Base-by-base conservation (phyloP, 2,329 filamentous ascomycete species). In the Botrytis pseudocinerea region DNA sequence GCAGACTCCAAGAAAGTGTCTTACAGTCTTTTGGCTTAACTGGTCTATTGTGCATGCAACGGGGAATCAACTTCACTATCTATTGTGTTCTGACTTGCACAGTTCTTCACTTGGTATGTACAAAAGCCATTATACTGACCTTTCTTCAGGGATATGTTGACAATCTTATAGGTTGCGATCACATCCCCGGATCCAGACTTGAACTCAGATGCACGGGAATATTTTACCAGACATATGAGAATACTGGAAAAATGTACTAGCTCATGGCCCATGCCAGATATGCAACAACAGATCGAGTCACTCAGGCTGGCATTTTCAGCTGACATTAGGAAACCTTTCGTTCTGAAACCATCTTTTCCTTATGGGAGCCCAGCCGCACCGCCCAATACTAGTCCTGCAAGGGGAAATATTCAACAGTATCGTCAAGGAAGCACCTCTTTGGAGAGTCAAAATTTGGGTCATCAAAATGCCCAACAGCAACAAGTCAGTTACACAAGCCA, bases 51-150 rank as follows among this genome's bases (percentile, higher is more conserved):
- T 97, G 92, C 83, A 98, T 98, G 95, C 92, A 95, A 79, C 89
- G 95, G 77, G 95, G 95, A 57, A 94, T 97, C 81, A 97, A 95
- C 82, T 98, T 97, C 79, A 94, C 93, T 9, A 94, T 98, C n/a
- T 98, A 98, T 80, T 90, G 91, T 72, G 90, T 97, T 40, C 84
- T 98, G 63, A 96, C 94, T 0, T 97, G 95, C 84, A 95, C 95
- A 38, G 95, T 98, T 83, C 87, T 98, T 71, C 95, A 98, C 82
- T 83, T 98, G 83, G 95, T 98, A 86, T 82, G 93, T 88, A 66
- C 35, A 44, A 69, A 40, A 42, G 12, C 54, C 25, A n/a, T 25
- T 48, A 65, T 44, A 28, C 18, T n/a, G 48, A 40, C 18, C 18
- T 22, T 75, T 20, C 69, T 77, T 71, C 73, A 51, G 25, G 32